Base-by-base conservation (phyloP, 2,329 filamentous ascomycete species). In the Stachybotrys elegans region DNA sequence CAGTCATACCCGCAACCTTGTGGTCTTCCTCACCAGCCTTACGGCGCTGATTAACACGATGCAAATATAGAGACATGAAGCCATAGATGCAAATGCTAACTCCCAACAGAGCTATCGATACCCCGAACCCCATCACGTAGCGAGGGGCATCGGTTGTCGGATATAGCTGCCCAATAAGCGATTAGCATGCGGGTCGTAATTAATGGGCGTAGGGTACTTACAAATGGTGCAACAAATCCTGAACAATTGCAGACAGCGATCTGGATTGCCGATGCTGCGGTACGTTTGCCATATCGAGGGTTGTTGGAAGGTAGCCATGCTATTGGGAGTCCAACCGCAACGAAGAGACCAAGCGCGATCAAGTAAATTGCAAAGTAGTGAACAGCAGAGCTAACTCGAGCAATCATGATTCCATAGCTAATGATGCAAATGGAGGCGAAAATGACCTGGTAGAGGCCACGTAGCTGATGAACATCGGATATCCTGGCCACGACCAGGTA, bases 401-500 rank as follows among this genome's bases (percentile, higher is more conserved):
- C 69, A 42, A 84, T 72, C 43, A 84, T 57, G 43, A 84, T 69
- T 1, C 68, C 76, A 45, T 83, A 83, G 0, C 79, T 79, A 6
- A 80, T 52, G 39, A 81, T 72, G 21, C 73, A 75, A 35, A 83
- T 64, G 2, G 66, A 50, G 2, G 71, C 72, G 48, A 81, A 76
- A 5, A 73, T 48, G 14, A 78, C 68, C 9, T 68, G 67, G 42
- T 77, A 80, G 0, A 80, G 51, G 1, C 69, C 80, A 38, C 81
- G 73, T 29, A 63, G 66, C 53, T 82, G 78, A 46, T 78, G 5
- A 81, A 55, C 64, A 55, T 84, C 80, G 20, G 75, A 79, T 43
- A 79, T 59, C 53, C 69, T 71, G 7, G 79, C 79, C 4, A 75
- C 65, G 2, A 68, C 45, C n/a, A 83, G 63, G 50, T 81, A 84